Evolutionary conservation across 2,329 filamentous ascomycete genomes (phyloP).

Genomic region (Neobulgaria alba): DNA sequence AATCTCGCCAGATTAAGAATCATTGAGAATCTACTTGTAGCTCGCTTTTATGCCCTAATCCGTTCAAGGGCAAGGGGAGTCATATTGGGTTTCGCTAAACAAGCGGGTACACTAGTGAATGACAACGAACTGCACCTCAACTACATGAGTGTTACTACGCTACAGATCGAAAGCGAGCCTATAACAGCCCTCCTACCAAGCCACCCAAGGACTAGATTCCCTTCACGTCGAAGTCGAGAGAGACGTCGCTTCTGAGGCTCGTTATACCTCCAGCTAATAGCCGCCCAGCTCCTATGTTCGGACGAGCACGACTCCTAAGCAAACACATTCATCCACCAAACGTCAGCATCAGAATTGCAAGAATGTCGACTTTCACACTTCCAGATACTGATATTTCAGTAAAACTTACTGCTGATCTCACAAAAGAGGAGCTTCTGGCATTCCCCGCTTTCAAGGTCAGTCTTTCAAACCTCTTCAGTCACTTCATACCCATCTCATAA

Average conservation of each 20-base stretch:
- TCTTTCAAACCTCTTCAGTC: not conserved
- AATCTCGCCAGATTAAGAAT: no score
- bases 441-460: constrained; percentile 45
- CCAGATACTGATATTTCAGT: constrained; percentile 34
- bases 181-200: no score
- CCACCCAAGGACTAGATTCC: no score
- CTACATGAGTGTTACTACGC: no score
- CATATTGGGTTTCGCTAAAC: not conserved
- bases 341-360: constrained; percentile 1
- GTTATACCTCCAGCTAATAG: not conserved
- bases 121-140: no score
- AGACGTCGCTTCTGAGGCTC: not conserved
- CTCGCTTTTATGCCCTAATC: no score
- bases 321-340: not conserved
- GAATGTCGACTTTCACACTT: constrained; percentile 36
- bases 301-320: not conserved
- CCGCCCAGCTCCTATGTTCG: not conserved
- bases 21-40: no score
- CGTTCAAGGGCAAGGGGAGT: no score
- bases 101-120: no score
- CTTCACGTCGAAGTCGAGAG: not conserved
- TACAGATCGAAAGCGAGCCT: no score
- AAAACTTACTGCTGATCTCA: constrained; percentile 36
- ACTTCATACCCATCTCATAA: not conserved
- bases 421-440: constrained; percentile 35